Conservation (phyloP, 495 filamentous ascomycete species). For the Bathelium albidoporum region DNA sequence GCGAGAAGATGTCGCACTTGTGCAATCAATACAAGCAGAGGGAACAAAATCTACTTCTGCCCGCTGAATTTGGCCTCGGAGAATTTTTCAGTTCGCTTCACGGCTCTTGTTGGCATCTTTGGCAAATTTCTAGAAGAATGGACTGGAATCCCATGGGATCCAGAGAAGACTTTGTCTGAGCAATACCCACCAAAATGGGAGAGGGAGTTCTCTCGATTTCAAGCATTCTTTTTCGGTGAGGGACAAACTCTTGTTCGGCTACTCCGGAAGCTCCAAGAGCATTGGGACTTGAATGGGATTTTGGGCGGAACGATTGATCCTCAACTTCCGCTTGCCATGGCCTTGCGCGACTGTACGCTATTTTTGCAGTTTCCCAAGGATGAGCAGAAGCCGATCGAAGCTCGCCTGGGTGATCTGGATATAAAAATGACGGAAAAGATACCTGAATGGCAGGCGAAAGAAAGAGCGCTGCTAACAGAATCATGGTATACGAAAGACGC, state of each 20-base stretch:
- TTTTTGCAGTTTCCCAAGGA: slow-evolving; percentile 52
- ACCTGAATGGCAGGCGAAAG: slow-evolving; percentile 59
- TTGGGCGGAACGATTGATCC: neutral
- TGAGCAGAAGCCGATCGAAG: slow-evolving; percentile 44
- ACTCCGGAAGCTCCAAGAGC: neutral
- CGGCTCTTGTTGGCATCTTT: too few species aligned
- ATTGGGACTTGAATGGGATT: neutral
- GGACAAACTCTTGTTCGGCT: neutral
- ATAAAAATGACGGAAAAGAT: slow-evolving; percentile 60
- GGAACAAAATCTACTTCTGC: slow-evolving; percentile 9
- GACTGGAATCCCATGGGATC: slow-evolving; percentile 4
- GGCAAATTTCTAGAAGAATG: neutral
- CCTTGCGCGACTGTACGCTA: slow-evolving; percentile 76
- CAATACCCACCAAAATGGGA: too few species aligned
- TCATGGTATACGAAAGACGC: slow-evolving; percentile 62
- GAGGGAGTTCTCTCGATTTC: too few species aligned
- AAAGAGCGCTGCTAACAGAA: slow-evolving; percentile 50
- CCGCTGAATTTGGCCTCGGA: slow-evolving; percentile 12
- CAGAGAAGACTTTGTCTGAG: slow-evolving; percentile 1
- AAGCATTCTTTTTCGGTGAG: slow-evolving; percentile 15
- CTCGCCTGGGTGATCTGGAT: slow-evolving; percentile 78
- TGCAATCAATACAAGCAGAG: slow-evolving; percentile 50
- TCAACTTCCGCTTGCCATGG: slow-evolving; percentile 52
- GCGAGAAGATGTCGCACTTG: slow-evolving; percentile 76
- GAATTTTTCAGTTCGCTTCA: slow-evolving; percentile 7